Conservation (phyloP, 1,284 basidiomycete genomes). For the Irpex sp. region DNA sequence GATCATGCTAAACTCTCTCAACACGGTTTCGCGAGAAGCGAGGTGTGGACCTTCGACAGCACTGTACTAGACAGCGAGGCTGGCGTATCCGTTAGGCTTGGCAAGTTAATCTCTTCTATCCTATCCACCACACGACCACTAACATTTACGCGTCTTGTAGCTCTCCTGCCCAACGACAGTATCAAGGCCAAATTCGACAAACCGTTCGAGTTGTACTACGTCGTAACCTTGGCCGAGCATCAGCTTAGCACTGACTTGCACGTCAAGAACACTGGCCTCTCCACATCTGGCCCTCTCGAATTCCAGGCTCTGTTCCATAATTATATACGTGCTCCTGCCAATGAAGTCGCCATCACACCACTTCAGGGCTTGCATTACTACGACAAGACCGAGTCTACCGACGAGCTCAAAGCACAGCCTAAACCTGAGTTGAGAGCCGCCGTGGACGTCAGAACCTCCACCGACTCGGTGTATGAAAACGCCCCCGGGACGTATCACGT, state of each 20-base stretch:
- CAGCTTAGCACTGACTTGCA: constrained; percentile 78
- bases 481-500: constrained; percentile 54
- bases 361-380: constrained; percentile 62
- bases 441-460: constrained; percentile 63
- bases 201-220: constrained; percentile 69
- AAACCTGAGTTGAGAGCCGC: constrained; percentile 60
- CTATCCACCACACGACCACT: not conserved
- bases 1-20: constrained; percentile 74
- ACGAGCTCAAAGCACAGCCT: constrained; percentile 41
- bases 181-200: constrained; percentile 58
- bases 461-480: constrained; percentile 75
- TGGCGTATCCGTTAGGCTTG: constrained; percentile 69
- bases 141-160: constrained; percentile 31
- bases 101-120: constrained; percentile 41
- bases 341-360: constrained; percentile 53
- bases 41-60: constrained; percentile 64
- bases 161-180: constrained; percentile 54
- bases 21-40: constrained; percentile 83
- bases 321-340: constrained; percentile 72
- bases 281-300: constrained; percentile 48
- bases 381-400: constrained; percentile 71
- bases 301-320: constrained; percentile 89
- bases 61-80: constrained; percentile 67
- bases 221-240: constrained; percentile 74
- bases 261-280: constrained; percentile 63